Percentiles rank a stretch among this genome's conserved stretches.
Evolutionary conservation across 257 asterid genomes (phyloP).

Genomic region (Fraxinus americana): DNA sequence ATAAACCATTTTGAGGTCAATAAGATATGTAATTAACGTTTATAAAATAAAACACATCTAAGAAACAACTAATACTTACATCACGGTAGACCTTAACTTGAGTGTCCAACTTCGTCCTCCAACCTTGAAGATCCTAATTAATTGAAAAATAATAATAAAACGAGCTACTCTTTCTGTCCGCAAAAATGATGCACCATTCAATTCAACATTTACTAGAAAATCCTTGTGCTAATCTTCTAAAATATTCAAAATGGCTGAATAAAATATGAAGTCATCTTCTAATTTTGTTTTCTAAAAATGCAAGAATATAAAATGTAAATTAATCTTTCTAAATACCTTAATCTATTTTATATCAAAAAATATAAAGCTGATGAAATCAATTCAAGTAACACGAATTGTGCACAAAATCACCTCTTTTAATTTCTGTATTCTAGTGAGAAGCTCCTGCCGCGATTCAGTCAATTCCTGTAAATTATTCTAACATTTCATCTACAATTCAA

Average conservation of each 20-base stretch:
- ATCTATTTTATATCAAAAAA: too few species aligned
- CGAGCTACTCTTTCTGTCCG: too few species aligned
- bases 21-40: not conserved
- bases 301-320: too few species aligned
- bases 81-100: conserved; percentile 80
- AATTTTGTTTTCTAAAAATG: too few species aligned
- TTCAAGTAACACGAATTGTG: not conserved
- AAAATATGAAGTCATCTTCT: too few species aligned
- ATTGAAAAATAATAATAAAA: not conserved
- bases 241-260: too few species aligned
- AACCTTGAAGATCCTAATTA: conserved; percentile 75
- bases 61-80: conserved; percentile 46
- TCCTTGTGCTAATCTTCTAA: too few species aligned
- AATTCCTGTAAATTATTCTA: conserved; percentile 53
- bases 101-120: conserved; percentile 83
- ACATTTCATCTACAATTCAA: not conserved
- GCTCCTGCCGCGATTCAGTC: conserved; percentile 84
- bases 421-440: conserved; percentile 66
- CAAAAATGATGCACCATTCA: too few species aligned
- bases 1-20: too few species aligned
- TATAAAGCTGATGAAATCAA: not conserved
- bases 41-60: not conserved
- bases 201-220: too few species aligned
- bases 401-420: conserved; percentile 66
- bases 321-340: too few species aligned